Percentiles rank a stretch among this genome's conserved stretches.
These are phyloP conservation scores for Rhodotorula babjevae DNA, from an alignment of 768 basidiomycete genomes.

Conservation along the genomic window DNA sequence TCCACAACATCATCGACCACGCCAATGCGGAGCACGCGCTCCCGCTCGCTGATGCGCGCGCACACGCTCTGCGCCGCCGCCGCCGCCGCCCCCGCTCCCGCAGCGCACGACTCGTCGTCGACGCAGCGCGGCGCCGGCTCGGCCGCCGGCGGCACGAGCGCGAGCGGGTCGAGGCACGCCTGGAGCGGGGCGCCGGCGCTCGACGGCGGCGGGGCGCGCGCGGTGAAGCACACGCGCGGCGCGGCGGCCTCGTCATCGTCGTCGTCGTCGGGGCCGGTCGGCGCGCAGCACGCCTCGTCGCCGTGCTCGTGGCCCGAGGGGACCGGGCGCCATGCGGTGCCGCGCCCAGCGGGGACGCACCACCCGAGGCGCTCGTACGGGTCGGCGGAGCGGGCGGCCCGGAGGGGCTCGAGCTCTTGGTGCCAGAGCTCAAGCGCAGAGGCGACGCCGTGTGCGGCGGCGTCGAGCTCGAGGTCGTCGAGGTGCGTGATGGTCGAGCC, in stretches of 20 bases:
- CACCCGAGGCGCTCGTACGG: constrained; percentile 23
- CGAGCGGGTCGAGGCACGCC: constrained; percentile 26
- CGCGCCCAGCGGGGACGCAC: constrained; percentile 1
- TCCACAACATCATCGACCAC: constrained; percentile 62
- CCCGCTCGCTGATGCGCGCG: constrained; percentile 56
- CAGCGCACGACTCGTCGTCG: background rate
- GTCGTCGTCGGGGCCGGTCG: too few relatives aligned
- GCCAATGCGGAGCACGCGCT: constrained; percentile 64
- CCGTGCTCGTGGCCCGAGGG: background rate
- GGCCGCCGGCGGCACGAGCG: background rate
- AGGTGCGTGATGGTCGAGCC: constrained; percentile 13
- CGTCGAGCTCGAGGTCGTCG: constrained; percentile 35
- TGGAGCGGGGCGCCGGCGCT: background rate
- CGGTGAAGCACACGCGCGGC: background rate
- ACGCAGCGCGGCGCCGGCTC: constrained; percentile 6
- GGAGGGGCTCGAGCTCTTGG: background rate
- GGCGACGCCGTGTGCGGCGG: background rate
- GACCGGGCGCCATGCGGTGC: background rate
- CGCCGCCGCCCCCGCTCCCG: too few relatives aligned
- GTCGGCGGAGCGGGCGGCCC: background rate
- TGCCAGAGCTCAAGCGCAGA: background rate
- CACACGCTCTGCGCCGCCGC: too few relatives aligned
- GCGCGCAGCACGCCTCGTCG: background rate
- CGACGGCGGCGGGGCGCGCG: background rate
- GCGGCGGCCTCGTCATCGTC: background rate